Evolutionary conservation across 805 yeast species (phyloP).

Genomic region (Nakazawaea pomicola): DNA sequence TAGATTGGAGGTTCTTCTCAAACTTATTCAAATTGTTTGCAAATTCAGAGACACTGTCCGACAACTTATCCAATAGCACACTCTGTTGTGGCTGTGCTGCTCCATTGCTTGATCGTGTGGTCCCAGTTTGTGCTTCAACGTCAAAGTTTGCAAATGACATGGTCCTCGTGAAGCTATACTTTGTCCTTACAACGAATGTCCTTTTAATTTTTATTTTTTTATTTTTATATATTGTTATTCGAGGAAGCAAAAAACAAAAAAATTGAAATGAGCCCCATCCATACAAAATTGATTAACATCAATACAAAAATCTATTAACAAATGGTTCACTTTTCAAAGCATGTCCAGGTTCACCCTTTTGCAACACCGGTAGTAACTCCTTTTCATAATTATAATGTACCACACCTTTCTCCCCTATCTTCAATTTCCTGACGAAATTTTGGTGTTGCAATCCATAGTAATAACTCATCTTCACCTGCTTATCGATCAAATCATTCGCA

Average conservation of each 20-base stretch:
- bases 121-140: slow-evolving; percentile 45
- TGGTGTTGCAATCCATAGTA: slow-evolving; percentile 9
- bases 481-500: slow-evolving; percentile 1
- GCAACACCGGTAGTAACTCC: slow-evolving; percentile 4
- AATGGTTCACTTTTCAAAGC: slow-evolving; percentile 8
- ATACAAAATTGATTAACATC: too few relatives aligned
- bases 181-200: too few relatives aligned
- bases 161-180: too few relatives aligned
- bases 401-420: neutral
- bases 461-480: neutral
- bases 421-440: neutral
- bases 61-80: slow-evolving; percentile 17
- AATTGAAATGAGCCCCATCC: too few relatives aligned
- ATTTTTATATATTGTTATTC: neutral
- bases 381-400: slow-evolving; percentile 1
- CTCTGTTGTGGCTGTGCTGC: slow-evolving; percentile 7
- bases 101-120: too few relatives aligned
- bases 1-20: slow-evolving; percentile 40
- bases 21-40: slow-evolving; percentile 45
- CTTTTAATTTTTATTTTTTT: neutral
- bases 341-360: neutral
- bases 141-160: slow-evolving; percentile 56
- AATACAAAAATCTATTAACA: slow-evolving; percentile 5
- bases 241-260: too few relatives aligned
- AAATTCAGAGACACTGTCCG: slow-evolving; percentile 38